Evolutionary conservation across 2,329 filamentous ascomycete genomes (phyloP).

Genomic region (Fusarium odoratissimum): DNA sequence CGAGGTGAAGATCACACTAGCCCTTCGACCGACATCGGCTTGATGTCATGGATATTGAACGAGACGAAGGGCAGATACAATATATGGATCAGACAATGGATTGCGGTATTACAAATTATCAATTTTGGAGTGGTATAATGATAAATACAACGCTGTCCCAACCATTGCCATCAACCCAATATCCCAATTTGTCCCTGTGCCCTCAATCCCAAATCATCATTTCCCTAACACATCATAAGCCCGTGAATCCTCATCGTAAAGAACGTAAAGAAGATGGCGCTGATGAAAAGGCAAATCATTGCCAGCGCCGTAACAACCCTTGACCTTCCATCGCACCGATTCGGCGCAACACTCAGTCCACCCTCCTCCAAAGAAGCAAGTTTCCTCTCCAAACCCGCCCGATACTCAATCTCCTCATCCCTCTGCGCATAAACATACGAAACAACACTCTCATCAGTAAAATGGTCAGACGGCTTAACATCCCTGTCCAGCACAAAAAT

Average conservation of each 20-base stretch:
- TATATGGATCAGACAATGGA: accelerated
- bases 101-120: background rate
- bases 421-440: background rate
- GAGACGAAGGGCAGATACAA: accelerated
- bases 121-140: slow-evolving; percentile 21
- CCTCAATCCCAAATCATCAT: accelerated
- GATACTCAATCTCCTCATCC: background rate
- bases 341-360: background rate
- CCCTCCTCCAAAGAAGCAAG: slow-evolving; percentile 13
- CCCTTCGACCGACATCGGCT: accelerated
- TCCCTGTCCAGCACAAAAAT: slow-evolving; percentile 13
- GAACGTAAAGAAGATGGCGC: background rate
- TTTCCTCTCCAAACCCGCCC: background rate
- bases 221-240: background rate
- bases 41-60: background rate
- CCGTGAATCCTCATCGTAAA: slow-evolving; percentile 1
- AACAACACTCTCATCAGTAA: slow-evolving; percentile 21
- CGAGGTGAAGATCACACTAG: accelerated
- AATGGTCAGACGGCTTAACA: slow-evolving; percentile 16
- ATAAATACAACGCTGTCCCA: slow-evolving; percentile 9
- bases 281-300: background rate
- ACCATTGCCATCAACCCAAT: background rate
- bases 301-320: background rate
- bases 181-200: background rate
- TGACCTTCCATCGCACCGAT: background rate